Conservation (phyloP, 1,284 basidiomycete genomes). For the Sphagnurus paluster region DNA sequence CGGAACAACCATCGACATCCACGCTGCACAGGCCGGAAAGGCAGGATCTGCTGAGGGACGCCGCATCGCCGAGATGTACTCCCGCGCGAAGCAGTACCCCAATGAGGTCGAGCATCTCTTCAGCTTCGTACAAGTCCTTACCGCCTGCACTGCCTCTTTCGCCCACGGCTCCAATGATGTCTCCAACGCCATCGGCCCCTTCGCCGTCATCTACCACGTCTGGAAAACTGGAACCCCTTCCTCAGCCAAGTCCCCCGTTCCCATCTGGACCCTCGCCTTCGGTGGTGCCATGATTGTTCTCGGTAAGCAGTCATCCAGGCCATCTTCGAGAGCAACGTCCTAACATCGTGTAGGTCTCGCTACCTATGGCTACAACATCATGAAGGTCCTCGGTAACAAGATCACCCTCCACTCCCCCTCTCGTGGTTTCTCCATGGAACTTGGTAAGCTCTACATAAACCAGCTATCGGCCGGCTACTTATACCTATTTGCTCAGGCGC, state of each 20-base stretch:
- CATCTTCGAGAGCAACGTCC: neutral
- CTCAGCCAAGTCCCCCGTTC: conserved; percentile 21
- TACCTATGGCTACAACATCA: conserved; percentile 30
- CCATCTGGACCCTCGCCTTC: conserved; percentile 27
- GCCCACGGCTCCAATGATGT: conserved; percentile 32
- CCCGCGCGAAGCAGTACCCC: conserved; percentile 26
- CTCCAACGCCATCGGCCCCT: conserved; percentile 31
- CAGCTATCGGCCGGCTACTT: neutral
- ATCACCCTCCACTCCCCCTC: conserved; percentile 31
- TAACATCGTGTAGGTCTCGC: conserved; percentile 14
- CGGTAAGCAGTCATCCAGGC: conserved; percentile 14
- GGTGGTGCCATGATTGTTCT: conserved; percentile 27
- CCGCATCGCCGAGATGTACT: conserved; percentile 23
- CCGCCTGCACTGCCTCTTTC: conserved; percentile 31
- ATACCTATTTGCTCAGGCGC: conserved; percentile 13
- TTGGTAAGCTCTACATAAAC: conserved; percentile 8
- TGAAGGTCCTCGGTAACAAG: conserved; percentile 31
- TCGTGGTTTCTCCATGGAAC: conserved; percentile 31
- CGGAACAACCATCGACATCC: conserved; percentile 23
- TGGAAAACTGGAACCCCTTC: conserved; percentile 25
- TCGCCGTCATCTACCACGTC: conserved; percentile 28
- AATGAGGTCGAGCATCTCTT: conserved; percentile 32
- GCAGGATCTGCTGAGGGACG: conserved; percentile 14
- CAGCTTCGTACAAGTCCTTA: conserved; percentile 32
- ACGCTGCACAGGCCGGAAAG: conserved; percentile 14